Evolutionary conservation across 805 yeast genomes (phyloP).

Genomic region (Cyberlindnera bimundalis): DNA sequence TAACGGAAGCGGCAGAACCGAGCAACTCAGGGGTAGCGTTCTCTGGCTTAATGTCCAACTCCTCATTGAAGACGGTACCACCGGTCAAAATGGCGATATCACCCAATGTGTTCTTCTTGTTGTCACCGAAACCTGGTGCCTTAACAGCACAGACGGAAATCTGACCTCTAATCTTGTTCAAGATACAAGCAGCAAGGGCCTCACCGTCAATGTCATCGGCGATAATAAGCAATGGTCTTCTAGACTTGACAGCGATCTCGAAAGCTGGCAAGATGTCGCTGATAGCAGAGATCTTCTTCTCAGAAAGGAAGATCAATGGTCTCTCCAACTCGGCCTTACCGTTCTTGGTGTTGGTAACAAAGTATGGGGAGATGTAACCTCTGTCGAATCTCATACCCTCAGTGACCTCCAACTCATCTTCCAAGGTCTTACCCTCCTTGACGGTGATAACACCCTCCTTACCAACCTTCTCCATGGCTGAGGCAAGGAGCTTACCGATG

Average conservation of each 20-base stretch:
- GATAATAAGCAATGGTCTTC: constrained; percentile 90
- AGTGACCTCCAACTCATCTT: constrained; percentile 95
- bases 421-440: constrained; percentile 96
- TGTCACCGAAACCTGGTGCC: constrained; percentile 99
- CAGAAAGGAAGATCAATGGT: constrained; percentile 78
- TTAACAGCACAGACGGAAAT: constrained; percentile 97
- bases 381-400: constrained; percentile 99
- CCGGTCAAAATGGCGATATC: constrained; percentile 96
- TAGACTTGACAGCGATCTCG: constrained; percentile 88
- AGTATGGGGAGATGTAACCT: constrained; percentile 97
- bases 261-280: constrained; percentile 88
- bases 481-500: constrained; percentile 88
- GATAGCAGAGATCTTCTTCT: constrained; percentile 90
- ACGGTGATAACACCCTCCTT: constrained; percentile 99
- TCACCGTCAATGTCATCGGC: constrained; percentile 99
- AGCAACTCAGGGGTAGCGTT: constrained; percentile 86
- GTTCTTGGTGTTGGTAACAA: constrained; percentile 80
- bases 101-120: constrained; percentile 91
- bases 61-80: constrained; percentile 50
- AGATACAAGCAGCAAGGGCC: constrained; percentile 97
- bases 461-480: constrained; percentile 99
- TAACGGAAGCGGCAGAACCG: constrained; percentile 90
- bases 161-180: constrained; percentile 97
- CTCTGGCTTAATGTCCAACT: constrained; percentile 91
- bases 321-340: constrained; percentile 97